A percentile compares a stretch with the other conserved stretches of the same genome.
Evolutionary conservation across 768 basidiomycete species (phyloP).

Genomic region (Amyloporia xantha): DNA sequence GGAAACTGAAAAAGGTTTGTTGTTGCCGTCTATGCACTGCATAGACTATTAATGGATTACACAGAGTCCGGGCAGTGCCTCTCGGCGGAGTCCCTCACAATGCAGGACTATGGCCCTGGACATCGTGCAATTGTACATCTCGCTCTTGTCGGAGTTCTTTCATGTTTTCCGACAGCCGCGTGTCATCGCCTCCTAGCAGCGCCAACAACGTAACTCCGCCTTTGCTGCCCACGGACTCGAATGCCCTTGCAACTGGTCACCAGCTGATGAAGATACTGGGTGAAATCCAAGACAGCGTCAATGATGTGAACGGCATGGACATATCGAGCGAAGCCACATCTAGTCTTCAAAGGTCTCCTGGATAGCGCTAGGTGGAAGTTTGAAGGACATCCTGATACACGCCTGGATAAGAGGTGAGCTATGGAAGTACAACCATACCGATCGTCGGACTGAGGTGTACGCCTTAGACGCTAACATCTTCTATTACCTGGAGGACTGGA

Average conservation of each 20-base stretch:
- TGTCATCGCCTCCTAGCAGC: conserved; percentile 45
- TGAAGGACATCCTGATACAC: conserved; percentile 67
- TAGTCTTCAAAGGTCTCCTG: conserved; percentile 63
- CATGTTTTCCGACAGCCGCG: conserved; percentile 68
- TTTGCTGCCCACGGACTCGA: conserved; percentile 66
- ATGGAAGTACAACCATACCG: conserved; percentile 3
- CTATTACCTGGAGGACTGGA: conserved; percentile 85
- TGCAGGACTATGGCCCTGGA: conserved; percentile 85
- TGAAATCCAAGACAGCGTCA: conserved; percentile 83
- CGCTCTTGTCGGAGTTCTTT: conserved; percentile 84
- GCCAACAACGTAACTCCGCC: conserved; percentile 36
- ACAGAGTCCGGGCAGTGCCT: conserved; percentile 23
- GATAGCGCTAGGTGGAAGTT: conserved; percentile 87
- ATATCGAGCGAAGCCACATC: conserved; percentile 69
- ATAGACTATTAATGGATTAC: not conserved
- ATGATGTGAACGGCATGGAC: conserved; percentile 74
- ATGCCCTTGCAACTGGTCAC: conserved; percentile 75
- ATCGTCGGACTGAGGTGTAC: not conserved
- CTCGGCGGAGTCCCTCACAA: conserved; percentile 76
- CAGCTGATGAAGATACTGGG: conserved; percentile 74
- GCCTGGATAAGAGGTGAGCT: conserved; percentile 77
- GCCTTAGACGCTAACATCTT: conserved; percentile 72
- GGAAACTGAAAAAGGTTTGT: conserved; percentile 82
- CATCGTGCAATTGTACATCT: conserved; percentile 79
- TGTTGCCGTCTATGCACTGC: not conserved